phyloP scores from a whole-genome alignment of 192 early-diverging fungal genomes.

The Glomus cerebriforme region DNA sequence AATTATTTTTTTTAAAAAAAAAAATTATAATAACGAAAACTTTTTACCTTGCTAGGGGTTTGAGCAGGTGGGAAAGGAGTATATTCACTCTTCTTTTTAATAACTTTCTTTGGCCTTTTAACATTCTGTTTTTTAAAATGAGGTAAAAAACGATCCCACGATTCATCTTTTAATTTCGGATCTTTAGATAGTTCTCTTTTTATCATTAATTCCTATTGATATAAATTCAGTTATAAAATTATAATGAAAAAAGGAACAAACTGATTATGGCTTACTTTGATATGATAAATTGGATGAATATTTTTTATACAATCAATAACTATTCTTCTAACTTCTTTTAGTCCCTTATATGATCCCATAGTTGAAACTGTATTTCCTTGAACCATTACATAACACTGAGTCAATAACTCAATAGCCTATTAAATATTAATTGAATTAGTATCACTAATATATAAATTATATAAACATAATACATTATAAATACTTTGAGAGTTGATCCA shows the following conservation, averaged over 20 bases:
- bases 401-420: slow-evolving; percentile 92
- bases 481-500: slow-evolving; percentile 89
- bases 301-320: slow-evolving; percentile 99
- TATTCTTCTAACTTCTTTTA: slow-evolving; percentile 87
- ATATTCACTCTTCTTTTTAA: slow-evolving; percentile 76
- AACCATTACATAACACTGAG: slow-evolving; percentile 95
- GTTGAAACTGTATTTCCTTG: slow-evolving; percentile 95
- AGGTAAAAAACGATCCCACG: slow-evolving; percentile 97
- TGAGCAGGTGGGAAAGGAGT: slow-evolving; percentile 91
- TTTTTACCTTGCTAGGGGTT: slow-evolving; percentile 64
- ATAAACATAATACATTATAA: not conserved
- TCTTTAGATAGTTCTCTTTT: slow-evolving; percentile 97
- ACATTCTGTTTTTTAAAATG: slow-evolving; percentile 93
- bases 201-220: slow-evolving; percentile 92
- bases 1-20: not conserved
- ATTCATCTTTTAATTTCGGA: slow-evolving; percentile 87
- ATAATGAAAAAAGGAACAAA: too few species aligned
- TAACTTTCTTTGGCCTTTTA: slow-evolving; percentile 52
- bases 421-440: slow-evolving; percentile 11
- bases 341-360: slow-evolving; percentile 89
- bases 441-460: not conserved
- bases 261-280: slow-evolving; percentile 64
- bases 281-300: slow-evolving; percentile 98
- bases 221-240: too few species aligned
- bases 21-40: not conserved